Conservation (phyloP, 352 stramenopile genomes). For the Globisporangium viniferum region DNA sequence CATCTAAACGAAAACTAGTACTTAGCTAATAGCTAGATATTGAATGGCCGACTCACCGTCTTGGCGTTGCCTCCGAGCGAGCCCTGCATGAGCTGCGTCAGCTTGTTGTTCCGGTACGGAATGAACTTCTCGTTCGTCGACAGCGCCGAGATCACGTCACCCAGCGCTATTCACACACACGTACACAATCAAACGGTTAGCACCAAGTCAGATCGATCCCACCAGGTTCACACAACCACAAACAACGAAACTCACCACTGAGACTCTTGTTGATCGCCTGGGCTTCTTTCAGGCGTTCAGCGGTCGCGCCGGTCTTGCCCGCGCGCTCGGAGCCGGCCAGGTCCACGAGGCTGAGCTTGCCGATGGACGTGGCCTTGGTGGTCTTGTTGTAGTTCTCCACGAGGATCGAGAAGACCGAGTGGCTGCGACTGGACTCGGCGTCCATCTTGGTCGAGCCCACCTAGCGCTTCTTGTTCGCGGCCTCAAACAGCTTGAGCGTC, state of each 20-base stretch:
- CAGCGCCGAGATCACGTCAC: conserved; percentile 91
- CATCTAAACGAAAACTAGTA: not conserved
- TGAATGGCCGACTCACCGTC: conserved; percentile 43
- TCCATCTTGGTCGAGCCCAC: conserved; percentile 93
- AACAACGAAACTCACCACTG: conserved; percentile 36
- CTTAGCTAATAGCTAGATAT: no score
- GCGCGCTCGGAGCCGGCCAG: conserved; percentile 86
- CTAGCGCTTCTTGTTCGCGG: conserved; percentile 86
- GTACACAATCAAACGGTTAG: not conserved
- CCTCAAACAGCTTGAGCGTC: conserved; percentile 83
- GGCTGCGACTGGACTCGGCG: conserved; percentile 85
- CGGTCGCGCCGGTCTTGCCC: conserved; percentile 83
- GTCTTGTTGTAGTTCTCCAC: conserved; percentile 89
- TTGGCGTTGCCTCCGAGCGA: conserved; percentile 92
- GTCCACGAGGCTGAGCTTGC: conserved; percentile 88
- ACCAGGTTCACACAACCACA: not conserved
- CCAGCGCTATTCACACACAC: conserved; percentile 47
- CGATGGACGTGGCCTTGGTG: conserved; percentile 76
- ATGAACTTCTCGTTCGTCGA: conserved; percentile 92
- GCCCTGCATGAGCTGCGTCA: conserved; percentile 93
- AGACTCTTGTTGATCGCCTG: conserved; percentile 91
- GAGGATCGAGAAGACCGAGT: conserved; percentile 89
- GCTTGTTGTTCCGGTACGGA: conserved; percentile 92
- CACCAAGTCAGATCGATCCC: not conserved
- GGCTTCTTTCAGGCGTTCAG: conserved; percentile 82